Evolutionary conservation across 140 eudicot genomes (phyloP).

Genomic region (Erigeron philadelphicus): DNA sequence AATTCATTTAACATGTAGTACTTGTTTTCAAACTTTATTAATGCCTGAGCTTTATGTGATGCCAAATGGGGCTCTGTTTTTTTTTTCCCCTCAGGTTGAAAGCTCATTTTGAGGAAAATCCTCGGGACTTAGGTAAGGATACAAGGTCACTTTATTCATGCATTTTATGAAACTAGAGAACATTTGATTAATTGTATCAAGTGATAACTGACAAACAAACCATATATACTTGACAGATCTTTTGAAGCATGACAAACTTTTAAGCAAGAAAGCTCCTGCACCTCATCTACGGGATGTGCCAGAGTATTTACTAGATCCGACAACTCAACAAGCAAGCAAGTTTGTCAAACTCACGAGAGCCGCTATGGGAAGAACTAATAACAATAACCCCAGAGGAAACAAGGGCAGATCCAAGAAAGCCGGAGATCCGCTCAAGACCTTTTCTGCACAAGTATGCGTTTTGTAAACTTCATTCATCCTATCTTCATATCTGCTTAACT

Average conservation of each 20-base stretch:
- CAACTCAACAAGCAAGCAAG: constrained; percentile 90
- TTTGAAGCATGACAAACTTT: constrained; percentile 79
- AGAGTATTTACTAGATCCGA: constrained; percentile 73
- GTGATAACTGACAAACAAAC: background rate
- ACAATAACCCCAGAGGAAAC: constrained; percentile 34
- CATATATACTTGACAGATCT: constrained; percentile 42
- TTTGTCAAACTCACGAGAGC: constrained; percentile 75
- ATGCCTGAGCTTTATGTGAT: background rate
- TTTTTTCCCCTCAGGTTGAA: constrained; percentile 51
- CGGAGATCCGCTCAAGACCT: constrained; percentile 79
- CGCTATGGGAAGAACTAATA: constrained; percentile 58
- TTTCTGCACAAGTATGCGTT: constrained; percentile 58
- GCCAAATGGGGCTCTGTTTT: constrained; percentile 1
- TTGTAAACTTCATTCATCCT: background rate
- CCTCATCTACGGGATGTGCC: constrained; percentile 83
- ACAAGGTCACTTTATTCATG: background rate
- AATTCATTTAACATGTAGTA: background rate
- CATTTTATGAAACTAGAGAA: background rate
- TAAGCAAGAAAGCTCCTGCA: constrained; percentile 89
- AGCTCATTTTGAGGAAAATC: constrained; percentile 92
- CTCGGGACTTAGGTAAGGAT: constrained; percentile 74
- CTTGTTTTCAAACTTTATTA: background rate
- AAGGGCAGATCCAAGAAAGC: constrained; percentile 58
- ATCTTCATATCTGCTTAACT: background rate
- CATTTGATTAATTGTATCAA: background rate